Percentiles rank a stretch among this genome's conserved stretches.
These are phyloP conservation scores for Echeveria elegans DNA, from an alignment of 164 flowering plant species.

Conservation along the genomic window DNA sequence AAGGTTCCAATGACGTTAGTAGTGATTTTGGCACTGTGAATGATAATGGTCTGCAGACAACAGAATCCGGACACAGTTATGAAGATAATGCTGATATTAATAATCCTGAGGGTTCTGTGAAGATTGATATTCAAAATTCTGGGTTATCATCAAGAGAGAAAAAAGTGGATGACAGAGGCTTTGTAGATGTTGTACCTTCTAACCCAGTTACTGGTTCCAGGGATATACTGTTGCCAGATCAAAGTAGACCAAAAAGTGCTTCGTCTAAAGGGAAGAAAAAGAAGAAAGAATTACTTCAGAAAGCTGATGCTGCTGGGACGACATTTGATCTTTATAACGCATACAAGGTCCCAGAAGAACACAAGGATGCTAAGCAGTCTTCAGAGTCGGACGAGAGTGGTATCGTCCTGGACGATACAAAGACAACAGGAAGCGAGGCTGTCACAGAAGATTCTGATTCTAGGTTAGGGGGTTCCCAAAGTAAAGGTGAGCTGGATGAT, in stretches of 20 bases:
- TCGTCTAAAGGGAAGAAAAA: conserved; percentile 43
- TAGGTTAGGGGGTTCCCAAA: conserved; percentile 4
- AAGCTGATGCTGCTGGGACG: conserved; percentile 83
- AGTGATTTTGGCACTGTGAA: too few relatives aligned
- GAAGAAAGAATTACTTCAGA: conserved; percentile 54
- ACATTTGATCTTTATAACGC: conserved; percentile 78
- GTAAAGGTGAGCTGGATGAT: conserved; percentile 64
- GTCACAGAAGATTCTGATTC: background rate
- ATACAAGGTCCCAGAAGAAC: conserved; percentile 76
- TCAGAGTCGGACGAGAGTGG: conserved; percentile 16
- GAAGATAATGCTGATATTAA: too few relatives aligned
- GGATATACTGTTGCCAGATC: conserved; percentile 39
- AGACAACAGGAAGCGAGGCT: background rate
- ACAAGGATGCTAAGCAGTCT: conserved; percentile 31
- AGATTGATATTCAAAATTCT: background rate
- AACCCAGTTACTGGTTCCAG: conserved; percentile 20
- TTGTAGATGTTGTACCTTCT: background rate
- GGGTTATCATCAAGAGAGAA: conserved; percentile 12
- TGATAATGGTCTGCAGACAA: too few relatives aligned
- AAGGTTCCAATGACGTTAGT: too few relatives aligned
- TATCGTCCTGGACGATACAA: background rate
- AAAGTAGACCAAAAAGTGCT: conserved; percentile 28
- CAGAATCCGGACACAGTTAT: too few relatives aligned
- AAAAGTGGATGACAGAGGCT: conserved; percentile 9
- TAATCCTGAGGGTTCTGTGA: too few relatives aligned